Evolutionary conservation across 345 rosid species (phyloP).

Genomic region (Eutrema japonicum): DNA sequence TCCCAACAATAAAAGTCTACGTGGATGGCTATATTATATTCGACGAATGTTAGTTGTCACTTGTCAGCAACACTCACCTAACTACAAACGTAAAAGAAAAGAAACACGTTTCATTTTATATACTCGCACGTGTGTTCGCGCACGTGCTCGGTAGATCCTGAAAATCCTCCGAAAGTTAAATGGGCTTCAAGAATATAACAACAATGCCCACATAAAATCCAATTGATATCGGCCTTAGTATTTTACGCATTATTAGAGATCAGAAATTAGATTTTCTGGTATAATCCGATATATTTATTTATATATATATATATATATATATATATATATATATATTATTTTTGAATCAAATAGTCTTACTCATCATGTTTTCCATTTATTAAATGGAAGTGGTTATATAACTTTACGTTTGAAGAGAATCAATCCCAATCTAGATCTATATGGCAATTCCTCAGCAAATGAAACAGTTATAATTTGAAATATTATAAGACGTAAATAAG

Average conservation of each 20-base stretch:
- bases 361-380: too few relatives aligned
- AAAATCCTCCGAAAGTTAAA: neutral
- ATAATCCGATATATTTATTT: too few relatives aligned
- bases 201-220: neutral
- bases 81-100: constrained; percentile 21
- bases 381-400: too few relatives aligned
- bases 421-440: too few relatives aligned
- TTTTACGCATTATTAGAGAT: neutral
- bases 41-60: constrained; percentile 4
- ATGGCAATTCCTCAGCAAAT: too few relatives aligned
- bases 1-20: neutral
- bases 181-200: constrained; percentile 13
- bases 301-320: too few relatives aligned
- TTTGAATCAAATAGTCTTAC: too few relatives aligned
- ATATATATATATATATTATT: too few relatives aligned
- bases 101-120: constrained; percentile 33
- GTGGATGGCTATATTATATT: neutral
- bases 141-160: constrained; percentile 8
- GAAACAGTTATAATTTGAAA: neutral
- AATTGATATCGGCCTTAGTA: constrained; percentile 17
- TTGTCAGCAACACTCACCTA: constrained; percentile 44
- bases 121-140: constrained; percentile 9
- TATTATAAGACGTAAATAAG: neutral
- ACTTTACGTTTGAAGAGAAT: too few relatives aligned
- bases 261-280: too few relatives aligned